Base-by-base conservation (phyloP, 805 yeast species). In the Candida xyloterini region DNA sequence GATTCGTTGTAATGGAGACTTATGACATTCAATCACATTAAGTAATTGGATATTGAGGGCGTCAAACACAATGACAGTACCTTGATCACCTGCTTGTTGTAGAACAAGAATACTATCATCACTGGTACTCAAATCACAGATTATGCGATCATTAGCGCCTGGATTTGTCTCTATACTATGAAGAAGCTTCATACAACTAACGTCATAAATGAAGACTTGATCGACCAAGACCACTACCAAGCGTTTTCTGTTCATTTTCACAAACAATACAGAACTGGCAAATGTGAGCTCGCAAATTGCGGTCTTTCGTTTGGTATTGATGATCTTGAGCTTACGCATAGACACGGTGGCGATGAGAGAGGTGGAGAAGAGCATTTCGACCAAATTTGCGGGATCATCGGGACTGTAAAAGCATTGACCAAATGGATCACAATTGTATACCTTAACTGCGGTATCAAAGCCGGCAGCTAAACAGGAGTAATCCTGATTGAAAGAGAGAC, bases 341-440 rank as follows among this genome's bases (percentile, higher is more conserved):
- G 87, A 91, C 2, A 87, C 95, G 6, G 87, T 67, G 0, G 95
- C 96, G 16, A 93, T 76, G 27, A 91, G 69, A 5, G 95, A 84
- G 0, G 98, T 88, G 30, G 89, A 74, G 56, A 89, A 91, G 18
- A 91, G 74, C 97, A 93, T 90, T 57, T 89, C 96, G 9, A 88
- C 80, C 1, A 85, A 73, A 1, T 82, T 81, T 10, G 81, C 74
- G 1, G 85, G 76, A 33, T 80, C 81, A 32, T 68, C 70, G 23
- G 66, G 62, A 23, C 46, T 66, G 15, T 65, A 70, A 55, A 78
- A 82, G 54, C 86, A 83, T 49, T 74, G 76, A 9, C 90, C 90
- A 60, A 86, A 84, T 11, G 95, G 95, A 48, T 84, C 89, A 62
- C 96, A 89, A 56, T 86, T 86, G 70, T 75, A 91, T 33, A 91